phyloP scores from a whole-genome alignment of 257 asterid species.

The Galeopsis tetrahit region DNA sequence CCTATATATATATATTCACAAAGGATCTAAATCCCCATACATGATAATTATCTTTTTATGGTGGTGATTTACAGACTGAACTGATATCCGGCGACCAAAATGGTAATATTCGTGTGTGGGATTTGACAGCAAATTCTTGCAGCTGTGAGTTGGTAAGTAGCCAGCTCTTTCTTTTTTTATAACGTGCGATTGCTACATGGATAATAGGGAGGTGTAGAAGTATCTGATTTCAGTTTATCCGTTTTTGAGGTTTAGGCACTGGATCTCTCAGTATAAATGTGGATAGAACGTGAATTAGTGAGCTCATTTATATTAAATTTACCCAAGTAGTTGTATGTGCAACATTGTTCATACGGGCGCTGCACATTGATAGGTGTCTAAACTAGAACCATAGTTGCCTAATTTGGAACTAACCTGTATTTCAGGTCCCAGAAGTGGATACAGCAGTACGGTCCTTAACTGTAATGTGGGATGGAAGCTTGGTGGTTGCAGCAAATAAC shows the following conservation, averaged over 20 bases:
- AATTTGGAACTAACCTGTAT: constrained; percentile 8
- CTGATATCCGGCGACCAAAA: constrained; percentile 98
- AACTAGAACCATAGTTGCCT: not conserved
- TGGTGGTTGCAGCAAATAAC: constrained; percentile 96
- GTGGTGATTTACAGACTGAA: constrained; percentile 67
- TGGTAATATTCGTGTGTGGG: constrained; percentile 99
- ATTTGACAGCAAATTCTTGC: constrained; percentile 95
- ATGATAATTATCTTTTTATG: constrained; percentile 22
- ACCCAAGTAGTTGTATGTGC: not conserved
- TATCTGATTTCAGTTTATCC: not conserved
- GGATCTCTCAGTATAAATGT: not conserved
- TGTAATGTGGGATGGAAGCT: constrained; percentile 98
- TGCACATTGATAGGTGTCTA: too few relatives aligned
- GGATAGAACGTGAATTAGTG: not conserved
- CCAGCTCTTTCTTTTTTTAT: not conserved
- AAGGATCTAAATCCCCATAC: constrained; percentile 2
- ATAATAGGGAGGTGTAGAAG: not conserved
- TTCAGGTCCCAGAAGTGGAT: constrained; percentile 96
- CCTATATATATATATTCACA: constrained; percentile 8
- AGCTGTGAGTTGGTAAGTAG: constrained; percentile 90
- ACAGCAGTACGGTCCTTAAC: constrained; percentile 92
- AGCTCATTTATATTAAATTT: not conserved
- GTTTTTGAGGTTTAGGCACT: not conserved
- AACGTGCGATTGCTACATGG: not conserved
- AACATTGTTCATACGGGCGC: not conserved